phyloP scores from a whole-genome alignment of 768 basidiomycete genomes.

The Russula compacta region DNA sequence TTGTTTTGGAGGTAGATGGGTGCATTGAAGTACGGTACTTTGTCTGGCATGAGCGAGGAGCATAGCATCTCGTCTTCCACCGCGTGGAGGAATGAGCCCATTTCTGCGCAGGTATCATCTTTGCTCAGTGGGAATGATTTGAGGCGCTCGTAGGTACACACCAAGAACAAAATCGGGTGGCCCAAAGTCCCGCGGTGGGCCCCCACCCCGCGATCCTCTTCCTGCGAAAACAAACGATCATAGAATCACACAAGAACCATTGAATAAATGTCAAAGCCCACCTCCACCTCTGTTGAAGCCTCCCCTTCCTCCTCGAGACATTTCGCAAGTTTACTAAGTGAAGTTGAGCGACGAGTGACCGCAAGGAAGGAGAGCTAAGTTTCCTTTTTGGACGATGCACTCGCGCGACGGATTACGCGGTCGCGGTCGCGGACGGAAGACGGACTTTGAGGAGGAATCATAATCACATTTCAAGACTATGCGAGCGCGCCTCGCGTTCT shows the following conservation, averaged over 20 bases:
- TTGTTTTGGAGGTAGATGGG: conserved; percentile 97
- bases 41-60: conserved; percentile 70
- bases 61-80: conserved; percentile 99
- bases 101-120: conserved; percentile 44
- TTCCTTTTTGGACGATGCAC: conserved; percentile 2
- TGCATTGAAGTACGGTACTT: conserved; percentile 98
- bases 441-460: not conserved
- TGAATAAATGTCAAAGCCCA: conserved; percentile 14
- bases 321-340: conserved; percentile 20
- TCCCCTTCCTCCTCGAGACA: conserved; percentile 43
- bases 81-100: conserved; percentile 87
- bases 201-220: conserved; percentile 63
- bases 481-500: not conserved
- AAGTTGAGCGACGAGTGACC: not conserved
- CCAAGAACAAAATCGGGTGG: conserved; percentile 77
- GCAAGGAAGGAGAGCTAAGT: not conserved
- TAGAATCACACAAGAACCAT: not conserved
- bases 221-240: conserved; percentile 27
- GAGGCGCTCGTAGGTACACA: conserved; percentile 26
- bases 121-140: conserved; percentile 10
- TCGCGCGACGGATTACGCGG: not conserved
- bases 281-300: conserved; percentile 42
- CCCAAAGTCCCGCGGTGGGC: conserved; percentile 52
- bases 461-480: not conserved
- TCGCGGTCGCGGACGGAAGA: conserved; percentile 10